A percentile compares a stretch with the other conserved stretches of the same genome.
These are phyloP conservation scores for Arctostaphylos glauca DNA, from an alignment of 148 eudicot species.

Conservation along the genomic window DNA sequence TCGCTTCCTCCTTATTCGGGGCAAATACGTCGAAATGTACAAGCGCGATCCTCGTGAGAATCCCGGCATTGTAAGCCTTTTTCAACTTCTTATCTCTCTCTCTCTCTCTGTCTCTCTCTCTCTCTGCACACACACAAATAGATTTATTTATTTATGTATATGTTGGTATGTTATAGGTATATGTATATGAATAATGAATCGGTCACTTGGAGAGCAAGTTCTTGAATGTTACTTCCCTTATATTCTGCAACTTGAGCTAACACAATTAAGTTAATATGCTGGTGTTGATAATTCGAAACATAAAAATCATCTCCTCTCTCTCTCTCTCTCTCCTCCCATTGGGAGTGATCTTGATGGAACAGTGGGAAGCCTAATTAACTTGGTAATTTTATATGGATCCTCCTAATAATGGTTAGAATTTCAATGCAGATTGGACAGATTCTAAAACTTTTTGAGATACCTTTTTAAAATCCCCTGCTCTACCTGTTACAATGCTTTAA, in stretches of 20 bases:
- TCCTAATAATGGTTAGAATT: neutral
- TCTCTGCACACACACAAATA: neutral
- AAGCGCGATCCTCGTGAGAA: slow-evolving; percentile 79
- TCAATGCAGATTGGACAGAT: neutral
- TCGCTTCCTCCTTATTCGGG: slow-evolving; percentile 63
- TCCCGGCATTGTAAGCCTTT: slow-evolving; percentile 57
- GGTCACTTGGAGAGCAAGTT: neutral
- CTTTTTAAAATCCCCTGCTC: too few relatives aligned
- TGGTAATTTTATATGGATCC: neutral
- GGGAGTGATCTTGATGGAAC: neutral
- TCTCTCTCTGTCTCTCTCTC: neutral
- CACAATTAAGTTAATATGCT: neutral
- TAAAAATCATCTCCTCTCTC: too few relatives aligned
- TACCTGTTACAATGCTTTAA: too few relatives aligned
- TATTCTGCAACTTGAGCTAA: neutral
- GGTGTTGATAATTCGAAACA: neutral
- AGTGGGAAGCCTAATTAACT: neutral
- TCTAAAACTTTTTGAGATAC: neutral
- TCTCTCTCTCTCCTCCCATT: neutral
- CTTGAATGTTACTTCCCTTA: neutral
- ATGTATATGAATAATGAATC: neutral
- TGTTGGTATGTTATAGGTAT: neutral
- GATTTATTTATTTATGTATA: neutral
- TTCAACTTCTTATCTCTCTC: neutral
- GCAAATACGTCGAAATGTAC: slow-evolving; percentile 83